Percentiles rank a stretch among this genome's conserved stretches.
phyloP scores from a whole-genome alignment of 352 stramenopile genomes.

The Plasmopara halstedii region DNA sequence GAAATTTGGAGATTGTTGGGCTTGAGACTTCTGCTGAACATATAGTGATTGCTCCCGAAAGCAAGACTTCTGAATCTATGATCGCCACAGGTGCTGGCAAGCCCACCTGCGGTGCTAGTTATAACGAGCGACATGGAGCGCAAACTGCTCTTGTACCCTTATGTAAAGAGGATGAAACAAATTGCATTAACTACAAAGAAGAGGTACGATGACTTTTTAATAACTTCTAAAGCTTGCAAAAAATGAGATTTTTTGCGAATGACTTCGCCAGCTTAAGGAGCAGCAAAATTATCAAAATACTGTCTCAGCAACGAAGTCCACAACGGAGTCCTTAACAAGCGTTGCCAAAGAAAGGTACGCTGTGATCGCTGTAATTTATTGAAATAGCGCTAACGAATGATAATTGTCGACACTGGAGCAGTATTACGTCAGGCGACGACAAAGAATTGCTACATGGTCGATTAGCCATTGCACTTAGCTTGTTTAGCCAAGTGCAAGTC shows the following conservation, averaged over 20 bases:
- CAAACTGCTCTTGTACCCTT: constrained; percentile 18
- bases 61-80: constrained; percentile 16
- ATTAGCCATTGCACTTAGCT: constrained; percentile 14
- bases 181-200: constrained; percentile 9
- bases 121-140: constrained; percentile 9
- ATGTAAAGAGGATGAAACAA: constrained; percentile 13
- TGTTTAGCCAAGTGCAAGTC: constrained; percentile 24
- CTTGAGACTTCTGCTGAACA: constrained; percentile 21
- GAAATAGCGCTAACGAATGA: background rate
- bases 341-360: constrained; percentile 8
- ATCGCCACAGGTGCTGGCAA: constrained; percentile 14
- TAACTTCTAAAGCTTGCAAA: background rate
- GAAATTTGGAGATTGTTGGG: constrained; percentile 21
- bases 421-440: constrained; percentile 10
- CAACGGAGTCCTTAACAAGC: constrained; percentile 1
- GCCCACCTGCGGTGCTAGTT: constrained; percentile 4
- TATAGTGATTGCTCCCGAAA: constrained; percentile 19
- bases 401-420: too few species aligned
- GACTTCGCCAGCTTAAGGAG: constrained; percentile 10
- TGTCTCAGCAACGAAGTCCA: background rate
- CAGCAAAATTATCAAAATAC: constrained; percentile 5
- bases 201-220: constrained; percentile 9
- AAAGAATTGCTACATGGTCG: constrained; percentile 7
- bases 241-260: constrained; percentile 5
- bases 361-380: background rate